Base-by-base conservation (phyloP, 108 stramenopile species). In the Cylindrotheca fusiformis region DNA sequence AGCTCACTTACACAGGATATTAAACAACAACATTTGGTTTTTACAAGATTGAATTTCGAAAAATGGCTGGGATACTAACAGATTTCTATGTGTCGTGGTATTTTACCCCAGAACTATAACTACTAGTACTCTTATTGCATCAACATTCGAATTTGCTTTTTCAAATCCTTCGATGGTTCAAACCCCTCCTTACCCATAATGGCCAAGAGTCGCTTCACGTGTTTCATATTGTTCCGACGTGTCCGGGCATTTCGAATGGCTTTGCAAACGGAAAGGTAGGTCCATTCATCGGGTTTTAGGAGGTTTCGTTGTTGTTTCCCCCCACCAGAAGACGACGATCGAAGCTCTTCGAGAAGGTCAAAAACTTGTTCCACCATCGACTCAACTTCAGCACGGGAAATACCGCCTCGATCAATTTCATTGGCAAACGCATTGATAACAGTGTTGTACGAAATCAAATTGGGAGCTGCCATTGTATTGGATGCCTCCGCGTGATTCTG, bases 341-440 rank as follows among this genome's bases (percentile, higher is more conserved):
- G 2, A 19, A 63, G 31, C 21, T 58, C 49, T 46, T 49, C 3
- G n/a, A 44, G 22, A n/a, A 32, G 41, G 21, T 25, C 20, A 47
- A 55, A 36, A 0, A 57, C 49, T 52, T 53, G 30, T n/a, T 33
- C 48, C 12, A 58, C 27, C 2, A 63, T 20, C 29, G 79, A 33
- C 6, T 48, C 48, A 1, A 29, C 31, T 32, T 48, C 20, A 12
- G 52, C 21, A 12, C 81, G 48, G 23, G 62, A 52, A 17, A 69
- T 52, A 6, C 69, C 67, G 48, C 76, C 63, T 4, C 32, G 48
- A 22, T 63, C 53, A 32, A 44, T 69, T 44, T 83, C 63, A 45
- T 82, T 82, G 31, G 86, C 86, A 77, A 74, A 87, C 2, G 86
- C 79, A 63, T 82, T 82, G 46, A 87, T 51, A 0, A 87, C 86